Base-by-base conservation (phyloP, 495 filamentous ascomycete species). In the Xylaria nigripes region DNA sequence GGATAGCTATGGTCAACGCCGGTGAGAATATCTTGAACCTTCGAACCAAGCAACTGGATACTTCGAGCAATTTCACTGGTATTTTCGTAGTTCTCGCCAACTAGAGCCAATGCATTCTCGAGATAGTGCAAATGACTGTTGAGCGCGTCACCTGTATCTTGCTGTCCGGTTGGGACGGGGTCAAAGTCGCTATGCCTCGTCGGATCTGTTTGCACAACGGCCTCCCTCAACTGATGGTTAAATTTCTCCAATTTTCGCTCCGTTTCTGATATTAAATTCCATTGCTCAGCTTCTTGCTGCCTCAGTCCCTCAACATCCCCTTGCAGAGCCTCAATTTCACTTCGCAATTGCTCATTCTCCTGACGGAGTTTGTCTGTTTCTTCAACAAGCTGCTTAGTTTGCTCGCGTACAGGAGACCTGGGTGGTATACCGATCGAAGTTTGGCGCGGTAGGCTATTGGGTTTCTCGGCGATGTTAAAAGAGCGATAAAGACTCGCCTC, bases 401-500 rank as follows among this genome's bases (percentile, higher is more conserved):
- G 72, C 48, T 71, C 68, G 22, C 74, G 69, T 30, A 70, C 65
- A 19, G 75, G 68, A 38, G 72, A 71, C 60, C 75, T 74, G 53
- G 72, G 51, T 21, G 74, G 70, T 24, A 77, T 70, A 45, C 72
- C 72, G 45, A 77, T 69, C 13, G 67, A 57, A 45, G 68, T 68
- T 41, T 69, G 71, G 41, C 54, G 62, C 32, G 55, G 45, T 21
- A 62, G 62, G 27, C 51, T 61, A 10, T 67, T 44, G 47, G 71
- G 66, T 24, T 64, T 82, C 50, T 88, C 80, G 38, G 84, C 64
- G 50, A 83, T 77, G 55, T 94, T 87, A 1, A 85, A 76, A 2
- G 81, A 77, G 47, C 79, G 76, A 61, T 95, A 95, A 27, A 91
- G 74, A 64, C 83, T 91, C 54, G 85, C 76, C 53, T 94, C 88